Evolutionary conservation across 768 basidiomycete genomes (phyloP).

Genomic region (Imleria badia): DNA sequence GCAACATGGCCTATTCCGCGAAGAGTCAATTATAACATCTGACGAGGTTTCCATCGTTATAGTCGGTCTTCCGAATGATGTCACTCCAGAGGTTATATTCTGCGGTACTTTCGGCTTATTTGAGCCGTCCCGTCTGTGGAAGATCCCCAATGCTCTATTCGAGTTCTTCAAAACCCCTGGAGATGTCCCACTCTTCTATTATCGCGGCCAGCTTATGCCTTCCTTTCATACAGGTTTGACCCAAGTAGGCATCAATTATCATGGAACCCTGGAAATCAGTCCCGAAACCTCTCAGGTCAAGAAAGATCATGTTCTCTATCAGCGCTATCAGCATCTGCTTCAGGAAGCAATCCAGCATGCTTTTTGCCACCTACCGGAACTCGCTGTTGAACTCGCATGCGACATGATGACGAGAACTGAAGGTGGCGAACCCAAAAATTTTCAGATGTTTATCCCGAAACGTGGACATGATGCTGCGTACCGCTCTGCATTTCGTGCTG

Average conservation of each 20-base stretch:
- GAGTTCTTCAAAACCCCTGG: constrained; percentile 16
- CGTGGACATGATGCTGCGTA: constrained; percentile 1
- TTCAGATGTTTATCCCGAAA: background rate
- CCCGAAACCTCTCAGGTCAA: constrained; percentile 4
- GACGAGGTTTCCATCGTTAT: constrained; percentile 19
- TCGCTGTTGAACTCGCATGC: constrained; percentile 14
- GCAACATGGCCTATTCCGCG: constrained; percentile 6
- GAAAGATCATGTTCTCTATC: constrained; percentile 5
- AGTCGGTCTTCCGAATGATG: constrained; percentile 14
- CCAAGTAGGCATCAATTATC: constrained; percentile 17
- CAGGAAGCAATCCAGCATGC: constrained; percentile 11
- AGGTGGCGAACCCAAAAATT: background rate
- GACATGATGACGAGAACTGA: constrained; percentile 8
- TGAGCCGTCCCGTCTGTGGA: constrained; percentile 8
- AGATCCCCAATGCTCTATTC: constrained; percentile 13
- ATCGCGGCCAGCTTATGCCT: constrained; percentile 17
- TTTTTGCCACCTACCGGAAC: constrained; percentile 12
- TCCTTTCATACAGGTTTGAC: background rate
- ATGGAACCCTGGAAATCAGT: constrained; percentile 10
- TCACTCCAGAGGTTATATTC: constrained; percentile 12
- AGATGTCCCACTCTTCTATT: constrained; percentile 10
- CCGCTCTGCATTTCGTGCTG: constrained; percentile 8
- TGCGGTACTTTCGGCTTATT: constrained; percentile 16
- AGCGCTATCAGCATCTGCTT: constrained; percentile 10
- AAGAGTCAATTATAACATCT: constrained; percentile 5